Conservation (phyloP, 495 filamentous ascomycete genomes). For the Aspergillus campestris region DNA sequence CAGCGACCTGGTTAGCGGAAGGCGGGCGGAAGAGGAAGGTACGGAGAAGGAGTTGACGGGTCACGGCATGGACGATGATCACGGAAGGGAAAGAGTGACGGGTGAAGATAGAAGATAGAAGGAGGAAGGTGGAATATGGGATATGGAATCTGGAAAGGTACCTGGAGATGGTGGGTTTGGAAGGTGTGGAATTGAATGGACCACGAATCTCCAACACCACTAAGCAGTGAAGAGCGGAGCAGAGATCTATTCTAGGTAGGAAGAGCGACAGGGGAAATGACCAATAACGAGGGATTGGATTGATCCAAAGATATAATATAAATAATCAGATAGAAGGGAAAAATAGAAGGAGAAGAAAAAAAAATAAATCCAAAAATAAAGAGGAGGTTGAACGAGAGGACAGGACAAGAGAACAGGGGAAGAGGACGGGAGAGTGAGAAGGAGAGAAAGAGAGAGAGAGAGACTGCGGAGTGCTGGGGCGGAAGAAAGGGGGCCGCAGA, state of each 20-base stretch:
- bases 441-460: slow-evolving; percentile 14
- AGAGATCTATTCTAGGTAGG: neutral
- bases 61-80: neutral
- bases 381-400: slow-evolving; percentile 19
- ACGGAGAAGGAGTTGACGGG: slow-evolving; percentile 2
- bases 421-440: slow-evolving; percentile 6
- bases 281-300: neutral
- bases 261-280: too few species aligned
- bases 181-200: too few species aligned
- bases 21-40: slow-evolving; percentile 12
- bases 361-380: slow-evolving; percentile 11
- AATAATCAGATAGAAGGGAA: neutral
- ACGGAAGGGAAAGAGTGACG: slow-evolving; percentile 6
- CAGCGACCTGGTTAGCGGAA: slow-evolving; percentile 18
- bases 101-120: too few species aligned
- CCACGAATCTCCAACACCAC: too few species aligned
- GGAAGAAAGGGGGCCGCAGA: slow-evolving; percentile 11
- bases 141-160: too few species aligned
- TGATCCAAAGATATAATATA: slow-evolving; percentile 3
- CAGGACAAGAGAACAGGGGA: slow-evolving; percentile 13
- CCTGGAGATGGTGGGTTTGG: too few species aligned
- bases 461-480: slow-evolving; percentile 8
- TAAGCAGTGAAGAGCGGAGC: slow-evolving; percentile 6
- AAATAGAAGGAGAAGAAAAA: neutral
- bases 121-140: too few species aligned